Evolutionary conservation across 73 alveolate genomes (phyloP), one percentile per base, ranked within the genome.

Genomic region (Stentor coeruleus): DNA sequence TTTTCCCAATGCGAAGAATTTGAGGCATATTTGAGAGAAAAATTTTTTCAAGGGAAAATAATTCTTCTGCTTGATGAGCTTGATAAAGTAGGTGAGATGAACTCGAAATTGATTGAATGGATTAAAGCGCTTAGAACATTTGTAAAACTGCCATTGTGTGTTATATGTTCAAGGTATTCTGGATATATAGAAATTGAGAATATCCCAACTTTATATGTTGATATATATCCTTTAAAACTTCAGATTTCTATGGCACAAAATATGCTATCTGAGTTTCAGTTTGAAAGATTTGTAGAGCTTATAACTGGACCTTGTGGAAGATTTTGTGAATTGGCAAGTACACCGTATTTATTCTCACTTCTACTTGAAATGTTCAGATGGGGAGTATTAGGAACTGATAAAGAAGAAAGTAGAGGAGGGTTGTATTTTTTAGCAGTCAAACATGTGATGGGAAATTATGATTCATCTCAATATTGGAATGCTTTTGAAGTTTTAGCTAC

Each of bases 241-340:
- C 79, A 66, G 79, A 66, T 66, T 26, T 66, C 79, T 26, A 66
- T 66, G 79, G 79, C 79, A 40, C 79, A 66, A 31, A 20, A 33
- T 66, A 33, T 66, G 36, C 39, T 66, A 11, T 66, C 79, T 26
- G 79, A 66, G 79, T 31, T 66, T 1, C 79, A 66, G 39, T 66
- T 66, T 66, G 79, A 66, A 31, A 0, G 79, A 31, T 66, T 66
- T 33, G 79, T 66, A 33, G n/a, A 20, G 33, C 20, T 66, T 20
- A 31, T 66, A 26, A 66, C 79, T 66, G 79, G 37, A 66, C 40
- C 40, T 1, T 26, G 49, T 1, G 14, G 37, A 14, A 20, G 11
- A 14, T 66, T 20, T 66, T 20, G 79, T 66, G 79, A 66, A 31
- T 66, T 66, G n/a, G 37, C 37, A 15, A 26, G 42, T 26, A 66